Conservation (phyloP, 768 basidiomycete species). For the Leccinum rimulosum region DNA sequence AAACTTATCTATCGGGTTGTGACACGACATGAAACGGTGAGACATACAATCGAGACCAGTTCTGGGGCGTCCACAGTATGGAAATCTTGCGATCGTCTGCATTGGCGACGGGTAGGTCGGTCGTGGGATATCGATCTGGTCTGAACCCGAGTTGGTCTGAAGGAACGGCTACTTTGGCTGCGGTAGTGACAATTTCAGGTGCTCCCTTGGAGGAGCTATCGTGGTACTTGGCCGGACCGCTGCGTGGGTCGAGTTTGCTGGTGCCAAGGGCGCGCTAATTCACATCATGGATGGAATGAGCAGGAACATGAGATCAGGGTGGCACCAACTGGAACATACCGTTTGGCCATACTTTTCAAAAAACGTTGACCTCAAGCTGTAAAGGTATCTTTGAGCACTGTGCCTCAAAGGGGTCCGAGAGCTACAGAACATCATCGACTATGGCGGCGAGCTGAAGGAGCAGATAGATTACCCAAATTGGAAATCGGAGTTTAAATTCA, state of each 20-base stretch:
- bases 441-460: background rate
- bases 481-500: background rate
- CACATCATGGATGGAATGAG: background rate
- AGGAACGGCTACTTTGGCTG: constrained; percentile 12
- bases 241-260: background rate
- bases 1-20: background rate
- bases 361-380: background rate
- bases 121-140: constrained; percentile 11
- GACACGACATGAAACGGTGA: background rate
- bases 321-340: background rate
- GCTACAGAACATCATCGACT: background rate
- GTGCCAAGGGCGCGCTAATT: background rate
- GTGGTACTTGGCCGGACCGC: background rate
- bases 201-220: background rate
- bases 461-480: background rate
- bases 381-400: background rate
- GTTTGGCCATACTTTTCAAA: background rate
- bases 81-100: constrained; percentile 60
- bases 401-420: background rate
- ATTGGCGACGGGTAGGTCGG: constrained; percentile 50
- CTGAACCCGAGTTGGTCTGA: constrained; percentile 31
- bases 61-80: constrained; percentile 69
- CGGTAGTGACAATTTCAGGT: constrained; percentile 4
- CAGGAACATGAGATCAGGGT: background rate
- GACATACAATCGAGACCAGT: constrained; percentile 77